Evolutionary conservation across 2,329 filamentous ascomycete genomes (phyloP).

Genomic region (Fusarium sororula): DNA sequence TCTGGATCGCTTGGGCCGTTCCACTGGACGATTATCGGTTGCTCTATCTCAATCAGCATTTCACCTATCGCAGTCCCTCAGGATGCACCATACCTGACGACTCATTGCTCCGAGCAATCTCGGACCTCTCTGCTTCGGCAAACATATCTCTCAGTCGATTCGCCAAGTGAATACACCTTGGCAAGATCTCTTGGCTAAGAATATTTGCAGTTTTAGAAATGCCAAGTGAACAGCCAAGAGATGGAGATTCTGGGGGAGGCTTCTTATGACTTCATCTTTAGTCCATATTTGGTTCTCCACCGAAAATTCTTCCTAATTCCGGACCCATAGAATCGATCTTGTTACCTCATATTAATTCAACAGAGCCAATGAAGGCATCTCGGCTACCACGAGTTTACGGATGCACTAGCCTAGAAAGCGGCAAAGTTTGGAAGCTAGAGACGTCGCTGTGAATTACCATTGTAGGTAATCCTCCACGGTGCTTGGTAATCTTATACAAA

Average conservation of each 20-base stretch:
- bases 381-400: accelerated
- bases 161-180: background rate
- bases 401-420: background rate
- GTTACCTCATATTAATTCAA: conserved; percentile 1
- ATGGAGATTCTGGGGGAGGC: background rate
- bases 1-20: conserved; percentile 2
- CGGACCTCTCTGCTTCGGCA: background rate
- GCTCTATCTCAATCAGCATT: background rate
- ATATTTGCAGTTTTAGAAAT: background rate
- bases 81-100: background rate
- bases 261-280: conserved; percentile 11
- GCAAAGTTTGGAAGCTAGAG: background rate
- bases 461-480: background rate
- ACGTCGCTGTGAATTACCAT: background rate
- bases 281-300: background rate
- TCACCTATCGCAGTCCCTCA: accelerated
- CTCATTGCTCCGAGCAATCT: background rate
- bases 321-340: background rate
- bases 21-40: conserved; percentile 11
- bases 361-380: background rate
- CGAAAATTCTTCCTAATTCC: conserved; percentile 3
- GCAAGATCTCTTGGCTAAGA: background rate
- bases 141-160: background rate
- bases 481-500: background rate
- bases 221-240: conserved; percentile 24